Evolutionary conservation across 2,329 filamentous ascomycete genomes (phyloP), one percentile per base, ranked within the genome.

Genomic region (Xylariaceae sp.): DNA sequence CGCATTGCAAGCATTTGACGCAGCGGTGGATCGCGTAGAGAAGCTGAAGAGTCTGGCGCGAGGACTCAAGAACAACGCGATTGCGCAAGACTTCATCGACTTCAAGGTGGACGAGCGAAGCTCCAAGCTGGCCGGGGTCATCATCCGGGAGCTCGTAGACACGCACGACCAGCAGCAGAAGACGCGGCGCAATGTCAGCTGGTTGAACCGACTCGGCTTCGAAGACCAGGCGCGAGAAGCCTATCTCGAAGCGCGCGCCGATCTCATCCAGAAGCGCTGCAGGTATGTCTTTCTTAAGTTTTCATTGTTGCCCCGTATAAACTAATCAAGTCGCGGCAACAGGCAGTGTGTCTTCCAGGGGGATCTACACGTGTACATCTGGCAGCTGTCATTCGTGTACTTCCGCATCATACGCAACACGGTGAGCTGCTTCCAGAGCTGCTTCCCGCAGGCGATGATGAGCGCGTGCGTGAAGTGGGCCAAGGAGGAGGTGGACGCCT

Each of bases 381-480:
- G 91, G 78, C 89, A 96, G 66, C 77, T 97, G 42, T 94, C 92
- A 2, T 96, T 90, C 69, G 90, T 96, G 49, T 96, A 96, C 69
- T 99, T 99, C 71, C 90, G 85, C 47, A 80, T 96, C 57, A 92
- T 99, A 65, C 85, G 89, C 60, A 96, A 97, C 70, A 97, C 94
- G 0, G 87, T 97, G 52, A 81, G 82, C 62, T 91, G 89, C 63
- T 96, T 94, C 69, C 90, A 95, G 64, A 74, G 76, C 46, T 95
- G 90, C 66, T 97, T 97, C 66, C 86, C 90, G 11, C 80, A 89
- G 22, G 77, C 84, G 12, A 89, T 94, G 75, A 95, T 94, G 80
- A 95, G 90, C 62, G 90, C 91, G 0, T 95, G 90, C 61, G 92
- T 99, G 61, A 95, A 92, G 65, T 99, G 94, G 94, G 91, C 90